Evolutionary conservation across 768 basidiomycete species (phyloP), one percentile per base, ranked within the genome.

Genomic region (Leccinum disarticulatum): DNA sequence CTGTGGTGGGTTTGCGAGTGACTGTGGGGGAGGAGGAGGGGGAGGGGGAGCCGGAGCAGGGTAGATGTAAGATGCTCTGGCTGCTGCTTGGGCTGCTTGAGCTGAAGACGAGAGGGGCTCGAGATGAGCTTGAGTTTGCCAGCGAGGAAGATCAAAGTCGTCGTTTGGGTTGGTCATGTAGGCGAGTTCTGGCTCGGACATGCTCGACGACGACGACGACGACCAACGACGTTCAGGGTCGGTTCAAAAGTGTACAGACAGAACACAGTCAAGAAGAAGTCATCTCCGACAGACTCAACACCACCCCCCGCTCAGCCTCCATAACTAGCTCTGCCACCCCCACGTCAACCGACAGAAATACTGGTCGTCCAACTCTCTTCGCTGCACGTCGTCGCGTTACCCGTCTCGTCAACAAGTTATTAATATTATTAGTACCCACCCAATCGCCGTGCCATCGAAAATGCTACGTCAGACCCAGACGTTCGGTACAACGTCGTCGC

Each of bases 131-230:
- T 79, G 80, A 14, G 80, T 78, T 64, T 79, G 80, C 81, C 80
- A 83, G 68, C 81, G 81, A 62, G 83, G 81, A 58, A 83, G 81
- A 73, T 90, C 89, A 77, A 90, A 92, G 77, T 84, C 85, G 79
- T 91, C 88, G 86, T 90, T 88, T 69, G 85, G 75, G 79, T 83
- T 84, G 77, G 81, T 79, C 79, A 90, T 88, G 83, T 86, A 88
- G 66, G 80, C 81, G 60, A 86, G 81, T 78, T 88, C 86, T 72
- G 86, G 81, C 83, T 88, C 86, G 69, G 87, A 87, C 87, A 89
- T 88, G 74, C 70, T 64, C 52, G 36, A 19, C 46, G 55, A 47
- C 28, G 55, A 63, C 66, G 66, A 54, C 28, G 57, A 61, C 52
- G 61, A 43, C 9, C 10, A 9, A 41, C 8, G 38, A 62, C 58